These are phyloP conservation scores for Dendryphion nanum DNA, from an alignment of 2,329 filamentous ascomycete genomes.

Conservation along the genomic window DNA sequence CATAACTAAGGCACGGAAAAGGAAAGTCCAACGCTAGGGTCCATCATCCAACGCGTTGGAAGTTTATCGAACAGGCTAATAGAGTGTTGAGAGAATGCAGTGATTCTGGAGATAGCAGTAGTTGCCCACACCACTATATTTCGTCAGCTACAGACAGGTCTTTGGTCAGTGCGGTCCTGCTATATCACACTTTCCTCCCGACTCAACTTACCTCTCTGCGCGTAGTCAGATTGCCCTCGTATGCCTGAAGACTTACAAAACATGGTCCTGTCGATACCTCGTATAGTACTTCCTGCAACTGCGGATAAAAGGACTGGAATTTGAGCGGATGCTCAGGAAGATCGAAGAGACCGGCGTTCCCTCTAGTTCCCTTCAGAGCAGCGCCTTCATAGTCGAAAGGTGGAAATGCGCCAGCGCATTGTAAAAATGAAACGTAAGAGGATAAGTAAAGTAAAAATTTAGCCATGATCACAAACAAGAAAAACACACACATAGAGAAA, in stretches of 20 bases:
- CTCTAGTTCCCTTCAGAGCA: background rate
- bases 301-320: constrained; percentile 1
- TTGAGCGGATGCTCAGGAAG: background rate
- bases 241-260: background rate
- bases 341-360: background rate
- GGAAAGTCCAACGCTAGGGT: too few species aligned
- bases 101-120: background rate
- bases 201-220: background rate
- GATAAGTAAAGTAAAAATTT: background rate
- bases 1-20: too few species aligned
- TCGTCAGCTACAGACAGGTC: constrained; percentile 1
- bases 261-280: background rate
- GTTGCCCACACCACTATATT: background rate
- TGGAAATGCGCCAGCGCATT: background rate
- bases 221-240: background rate
- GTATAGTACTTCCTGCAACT: background rate
- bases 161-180: background rate
- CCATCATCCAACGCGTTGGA: too few species aligned
- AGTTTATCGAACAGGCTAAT: too few species aligned
- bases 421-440: background rate
- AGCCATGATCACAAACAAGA: background rate
- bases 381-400: background rate
- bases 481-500: too few species aligned
- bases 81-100: background rate
- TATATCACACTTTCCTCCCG: background rate